Conservation (phyloP, 2,329 filamentous ascomycete genomes). For the Sporothrix mexicana region DNA sequence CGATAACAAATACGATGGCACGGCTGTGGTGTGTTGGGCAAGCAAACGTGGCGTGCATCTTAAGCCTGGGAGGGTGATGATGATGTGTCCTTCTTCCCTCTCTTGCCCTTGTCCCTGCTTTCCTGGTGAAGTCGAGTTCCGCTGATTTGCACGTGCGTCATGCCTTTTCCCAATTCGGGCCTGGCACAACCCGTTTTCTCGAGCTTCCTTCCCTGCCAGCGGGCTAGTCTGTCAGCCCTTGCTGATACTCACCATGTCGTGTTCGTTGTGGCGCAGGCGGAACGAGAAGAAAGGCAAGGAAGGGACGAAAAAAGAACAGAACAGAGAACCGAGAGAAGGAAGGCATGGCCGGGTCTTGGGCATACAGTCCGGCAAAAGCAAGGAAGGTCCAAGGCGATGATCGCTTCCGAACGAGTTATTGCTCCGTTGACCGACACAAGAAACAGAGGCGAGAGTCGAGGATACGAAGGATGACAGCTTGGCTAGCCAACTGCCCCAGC, state of each 20-base stretch:
- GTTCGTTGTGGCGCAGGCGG: constrained; percentile 25
- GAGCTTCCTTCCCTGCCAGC: neutral
- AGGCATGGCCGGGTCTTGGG: neutral
- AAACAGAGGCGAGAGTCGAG: neutral
- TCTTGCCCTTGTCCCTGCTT: neutral
- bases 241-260: constrained; percentile 19
- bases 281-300: neutral
- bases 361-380: too few species aligned
- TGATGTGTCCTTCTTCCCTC: neutral
- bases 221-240: neutral
- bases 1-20: neutral
- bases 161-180: neutral
- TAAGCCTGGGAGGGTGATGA: neutral
- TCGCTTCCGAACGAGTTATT: constrained; percentile 3
- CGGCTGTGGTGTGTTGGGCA: constrained; percentile 4
- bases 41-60: neutral
- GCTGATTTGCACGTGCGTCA: neutral
- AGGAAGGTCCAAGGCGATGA: neutral
- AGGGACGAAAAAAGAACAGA: neutral
- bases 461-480: neutral
- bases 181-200: neutral
- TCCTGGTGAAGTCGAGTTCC: neutral
- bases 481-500: neutral
- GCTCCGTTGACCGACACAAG: neutral
- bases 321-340: neutral